Conservation (phyloP, 1,284 basidiomycete species). For the Sporisorium exsertum region DNA sequence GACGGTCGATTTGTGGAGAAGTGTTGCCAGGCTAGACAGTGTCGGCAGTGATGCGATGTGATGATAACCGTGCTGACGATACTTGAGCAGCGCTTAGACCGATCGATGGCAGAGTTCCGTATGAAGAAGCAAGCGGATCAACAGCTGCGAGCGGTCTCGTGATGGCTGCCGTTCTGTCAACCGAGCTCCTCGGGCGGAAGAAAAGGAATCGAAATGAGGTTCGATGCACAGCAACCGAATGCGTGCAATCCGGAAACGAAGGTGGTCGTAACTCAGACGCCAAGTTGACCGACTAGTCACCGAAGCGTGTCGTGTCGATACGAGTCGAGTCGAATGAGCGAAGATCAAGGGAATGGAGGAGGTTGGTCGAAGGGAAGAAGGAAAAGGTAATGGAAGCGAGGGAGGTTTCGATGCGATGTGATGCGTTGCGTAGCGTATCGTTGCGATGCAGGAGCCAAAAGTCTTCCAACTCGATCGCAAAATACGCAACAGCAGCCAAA, state of each 20-base stretch:
- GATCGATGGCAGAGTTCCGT: neutral
- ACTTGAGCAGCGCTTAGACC: neutral
- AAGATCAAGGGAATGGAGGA: neutral
- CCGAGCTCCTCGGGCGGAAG: neutral
- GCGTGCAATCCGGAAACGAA: conserved; percentile 14
- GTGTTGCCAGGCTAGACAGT: neutral
- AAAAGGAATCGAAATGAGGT: neutral
- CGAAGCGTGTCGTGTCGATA: neutral
- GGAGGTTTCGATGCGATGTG: neutral
- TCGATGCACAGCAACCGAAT: conserved; percentile 38
- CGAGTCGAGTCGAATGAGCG: neutral
- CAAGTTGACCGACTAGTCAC: neutral
- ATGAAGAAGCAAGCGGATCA: neutral
- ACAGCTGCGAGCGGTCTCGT: neutral
- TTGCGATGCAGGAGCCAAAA: neutral
- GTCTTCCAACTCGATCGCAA: conserved; percentile 10
- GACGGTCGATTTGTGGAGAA: neutral
- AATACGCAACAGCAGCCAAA: neutral
- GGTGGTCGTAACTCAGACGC: too few relatives aligned
- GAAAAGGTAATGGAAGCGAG: neutral
- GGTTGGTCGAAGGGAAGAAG: neutral
- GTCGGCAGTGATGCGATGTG: neutral
- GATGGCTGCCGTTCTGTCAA: neutral
- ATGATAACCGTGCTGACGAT: neutral
- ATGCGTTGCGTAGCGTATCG: neutral